These are phyloP conservation scores for Diaporthe destruens DNA, from an alignment of 2,329 filamentous ascomycete species.

Conservation along the genomic window DNA sequence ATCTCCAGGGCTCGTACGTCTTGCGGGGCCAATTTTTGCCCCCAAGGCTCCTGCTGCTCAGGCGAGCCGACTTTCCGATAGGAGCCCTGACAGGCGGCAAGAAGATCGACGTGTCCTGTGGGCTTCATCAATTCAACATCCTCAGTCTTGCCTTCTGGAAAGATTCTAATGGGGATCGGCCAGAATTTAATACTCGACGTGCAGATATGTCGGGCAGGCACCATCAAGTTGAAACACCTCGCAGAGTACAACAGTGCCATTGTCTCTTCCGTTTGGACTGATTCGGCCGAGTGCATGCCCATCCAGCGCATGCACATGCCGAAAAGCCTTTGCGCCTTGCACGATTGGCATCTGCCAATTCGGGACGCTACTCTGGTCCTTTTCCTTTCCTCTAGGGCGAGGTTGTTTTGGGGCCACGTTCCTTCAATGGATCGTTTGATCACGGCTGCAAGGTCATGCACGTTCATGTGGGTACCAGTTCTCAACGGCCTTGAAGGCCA, in stretches of 20 bases:
- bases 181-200: neutral
- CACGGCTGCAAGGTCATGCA: constrained; percentile 20
- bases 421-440: constrained; percentile 1
- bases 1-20: neutral
- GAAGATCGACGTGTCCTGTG: constrained; percentile 13
- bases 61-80: constrained; percentile 22
- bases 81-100: constrained; percentile 1
- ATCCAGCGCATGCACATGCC: neutral
- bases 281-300: constrained; percentile 23
- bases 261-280: constrained; percentile 14
- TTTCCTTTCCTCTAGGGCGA: neutral
- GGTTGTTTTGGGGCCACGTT: neutral
- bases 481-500: neutral
- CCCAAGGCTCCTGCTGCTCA: neutral
- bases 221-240: constrained; percentile 32
- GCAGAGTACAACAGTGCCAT: neutral
- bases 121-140: constrained; percentile 9
- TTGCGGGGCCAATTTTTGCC: neutral
- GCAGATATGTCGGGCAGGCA: constrained; percentile 10
- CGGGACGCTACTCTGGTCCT: neutral
- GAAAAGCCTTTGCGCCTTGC: neutral
- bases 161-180: constrained; percentile 5
- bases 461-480: constrained; percentile 18
- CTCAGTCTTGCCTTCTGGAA: constrained; percentile 22
- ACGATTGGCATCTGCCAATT: neutral